Conservation (phyloP, 208 protist genomes). For the Endotrypanum monterogeii region DNA sequence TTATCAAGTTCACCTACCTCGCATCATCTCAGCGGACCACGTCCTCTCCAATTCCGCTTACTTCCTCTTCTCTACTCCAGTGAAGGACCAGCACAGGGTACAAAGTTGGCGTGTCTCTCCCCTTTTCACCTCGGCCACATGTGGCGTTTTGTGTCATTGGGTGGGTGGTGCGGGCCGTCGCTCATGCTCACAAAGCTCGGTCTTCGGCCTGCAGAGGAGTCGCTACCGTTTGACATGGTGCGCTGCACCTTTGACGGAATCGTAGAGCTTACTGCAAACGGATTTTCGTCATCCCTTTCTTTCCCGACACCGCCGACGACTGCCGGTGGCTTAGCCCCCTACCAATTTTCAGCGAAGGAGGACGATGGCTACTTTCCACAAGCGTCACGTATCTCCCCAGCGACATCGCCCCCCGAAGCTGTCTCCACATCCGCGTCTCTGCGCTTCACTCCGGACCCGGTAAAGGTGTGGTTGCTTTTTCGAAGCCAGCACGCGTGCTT, state of each 20-base stretch:
- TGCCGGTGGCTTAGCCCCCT: neutral
- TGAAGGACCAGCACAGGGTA: neutral
- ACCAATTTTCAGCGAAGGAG: conserved; percentile 3
- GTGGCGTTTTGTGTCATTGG: conserved; percentile 81
- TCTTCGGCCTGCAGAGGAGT: conserved; percentile 40
- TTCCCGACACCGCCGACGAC: neutral
- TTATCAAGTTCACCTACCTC: too few relatives aligned
- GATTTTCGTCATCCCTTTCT: conserved; percentile 34
- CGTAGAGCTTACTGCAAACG: conserved; percentile 51
- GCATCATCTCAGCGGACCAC: too few relatives aligned
- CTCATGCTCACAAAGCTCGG: conserved; percentile 81
- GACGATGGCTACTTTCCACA: conserved; percentile 30
- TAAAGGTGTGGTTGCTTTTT: conserved; percentile 76
- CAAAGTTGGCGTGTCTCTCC: neutral
- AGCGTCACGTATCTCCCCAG: neutral
- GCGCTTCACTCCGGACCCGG: conserved; percentile 58
- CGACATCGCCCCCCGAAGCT: neutral
- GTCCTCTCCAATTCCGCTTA: too few relatives aligned
- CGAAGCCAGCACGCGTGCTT: conserved; percentile 82
- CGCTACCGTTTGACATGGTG: conserved; percentile 79
- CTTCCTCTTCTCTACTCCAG: neutral
- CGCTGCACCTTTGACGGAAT: conserved; percentile 86
- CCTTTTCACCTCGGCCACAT: conserved; percentile 29
- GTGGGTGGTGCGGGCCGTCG: conserved; percentile 82
- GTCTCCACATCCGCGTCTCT: conserved; percentile 4